Evolutionary conservation across 441 rosid genomes (phyloP).

Genomic region (Kokia cookei): DNA sequence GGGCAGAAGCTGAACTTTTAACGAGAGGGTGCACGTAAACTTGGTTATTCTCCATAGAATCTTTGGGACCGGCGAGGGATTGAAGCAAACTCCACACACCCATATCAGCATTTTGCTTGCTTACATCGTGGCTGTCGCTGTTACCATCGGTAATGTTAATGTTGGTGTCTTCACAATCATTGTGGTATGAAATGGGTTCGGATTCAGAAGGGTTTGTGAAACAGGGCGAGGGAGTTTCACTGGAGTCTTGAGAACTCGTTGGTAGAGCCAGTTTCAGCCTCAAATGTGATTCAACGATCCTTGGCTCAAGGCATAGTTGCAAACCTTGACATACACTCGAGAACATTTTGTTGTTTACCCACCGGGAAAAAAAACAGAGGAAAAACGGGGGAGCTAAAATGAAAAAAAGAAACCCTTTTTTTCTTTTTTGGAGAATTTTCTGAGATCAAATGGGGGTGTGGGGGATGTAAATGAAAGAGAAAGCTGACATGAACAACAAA

Average conservation of each 20-base stretch:
- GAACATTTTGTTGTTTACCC: constrained; percentile 28
- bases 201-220: constrained; percentile 1
- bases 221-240: not conserved
- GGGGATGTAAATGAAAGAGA: not conserved
- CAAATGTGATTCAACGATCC: constrained; percentile 22
- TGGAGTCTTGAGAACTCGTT: not conserved
- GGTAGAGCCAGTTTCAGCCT: constrained; percentile 36
- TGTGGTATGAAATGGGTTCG: not conserved
- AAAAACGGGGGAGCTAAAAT: constrained; percentile 14
- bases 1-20: constrained; percentile 30
- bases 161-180: not conserved
- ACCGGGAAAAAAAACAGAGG: not conserved
- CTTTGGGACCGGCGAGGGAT: constrained; percentile 20
- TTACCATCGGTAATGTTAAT: not conserved
- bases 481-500: not conserved
- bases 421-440: not conserved
- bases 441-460: not conserved
- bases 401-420: not conserved
- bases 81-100: constrained; percentile 47
- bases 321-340: constrained; percentile 41
- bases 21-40: constrained; percentile 41
- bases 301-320: constrained; percentile 46
- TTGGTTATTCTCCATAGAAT: not conserved
- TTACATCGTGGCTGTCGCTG: not conserved
- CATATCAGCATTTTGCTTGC: constrained; percentile 12